phyloP scores from a whole-genome alignment of 306 rosid species.

The Datisca glomerata region DNA sequence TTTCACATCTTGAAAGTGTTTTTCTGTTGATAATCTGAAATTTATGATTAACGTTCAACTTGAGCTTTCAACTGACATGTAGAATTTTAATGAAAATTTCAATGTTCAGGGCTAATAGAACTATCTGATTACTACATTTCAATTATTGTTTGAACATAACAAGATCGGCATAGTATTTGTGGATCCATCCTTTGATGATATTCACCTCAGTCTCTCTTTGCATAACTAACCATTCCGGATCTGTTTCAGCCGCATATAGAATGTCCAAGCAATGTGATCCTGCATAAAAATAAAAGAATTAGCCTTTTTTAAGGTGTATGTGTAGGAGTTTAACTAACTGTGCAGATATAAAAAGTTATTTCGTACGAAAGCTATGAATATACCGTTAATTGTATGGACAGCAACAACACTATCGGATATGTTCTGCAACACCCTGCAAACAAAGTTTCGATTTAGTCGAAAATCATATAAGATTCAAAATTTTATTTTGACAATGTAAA shows the following conservation, averaged over 20 bases:
- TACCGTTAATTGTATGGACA: conserved; percentile 26
- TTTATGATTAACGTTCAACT: too few relatives aligned
- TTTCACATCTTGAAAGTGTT: too few relatives aligned
- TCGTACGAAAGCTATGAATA: too few relatives aligned
- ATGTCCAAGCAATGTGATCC: conserved; percentile 33
- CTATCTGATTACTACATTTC: too few relatives aligned
- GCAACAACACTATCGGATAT: conserved; percentile 37
- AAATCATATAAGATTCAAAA: neutral
- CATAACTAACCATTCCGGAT: neutral
- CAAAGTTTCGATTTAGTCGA: too few relatives aligned
- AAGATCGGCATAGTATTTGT: conserved; percentile 25
- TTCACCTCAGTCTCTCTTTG: conserved; percentile 15
- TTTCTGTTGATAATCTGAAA: too few relatives aligned
- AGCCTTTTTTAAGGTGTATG: neutral
- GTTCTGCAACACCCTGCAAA: conserved; percentile 30
- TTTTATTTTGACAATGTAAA: neutral
- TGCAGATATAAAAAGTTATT: too few relatives aligned
- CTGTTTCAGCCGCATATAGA: conserved; percentile 1
- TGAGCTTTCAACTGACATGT: too few relatives aligned
- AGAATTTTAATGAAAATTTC: too few relatives aligned
- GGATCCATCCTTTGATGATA: conserved; percentile 35
- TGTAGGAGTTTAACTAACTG: neutral
- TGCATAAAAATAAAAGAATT: conserved; percentile 6
- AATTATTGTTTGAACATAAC: neutral
- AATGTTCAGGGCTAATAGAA: too few relatives aligned